These are phyloP conservation scores for Vigna unguiculata DNA, from an alignment of 306 rosid genomes.

Conservation along the genomic window DNA sequence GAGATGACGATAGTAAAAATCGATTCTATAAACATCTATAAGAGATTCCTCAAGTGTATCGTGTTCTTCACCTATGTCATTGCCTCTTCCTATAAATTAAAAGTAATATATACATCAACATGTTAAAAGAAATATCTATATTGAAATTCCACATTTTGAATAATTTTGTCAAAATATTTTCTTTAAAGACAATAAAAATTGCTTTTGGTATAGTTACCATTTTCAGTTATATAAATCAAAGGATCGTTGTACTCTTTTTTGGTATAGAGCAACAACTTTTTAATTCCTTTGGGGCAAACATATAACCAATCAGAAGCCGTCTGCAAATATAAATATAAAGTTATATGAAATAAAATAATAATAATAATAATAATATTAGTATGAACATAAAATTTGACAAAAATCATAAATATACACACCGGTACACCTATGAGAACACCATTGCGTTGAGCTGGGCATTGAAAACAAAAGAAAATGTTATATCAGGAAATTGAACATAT, in stretches of 20 bases:
- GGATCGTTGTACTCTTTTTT: conserved; percentile 58
- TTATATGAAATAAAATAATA: background rate
- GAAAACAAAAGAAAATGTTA: background rate
- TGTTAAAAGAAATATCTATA: too few species aligned
- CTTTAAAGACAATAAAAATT: too few species aligned
- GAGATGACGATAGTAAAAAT: conserved; percentile 50
- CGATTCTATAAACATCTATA: conserved; percentile 35
- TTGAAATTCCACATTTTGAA: background rate
- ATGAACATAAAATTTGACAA: too few species aligned
- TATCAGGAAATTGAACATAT: background rate
- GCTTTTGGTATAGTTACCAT: conserved; percentile 48
- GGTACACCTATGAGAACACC: conserved; percentile 57
- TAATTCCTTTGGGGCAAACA: conserved; percentile 58
- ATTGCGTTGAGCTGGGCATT: conserved; percentile 43
- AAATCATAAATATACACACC: conserved; percentile 25
- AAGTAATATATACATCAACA: too few species aligned
- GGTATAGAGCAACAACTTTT: conserved; percentile 47
- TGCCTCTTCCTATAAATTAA: conserved; percentile 49
- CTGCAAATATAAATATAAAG: conserved; percentile 35
- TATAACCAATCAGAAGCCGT: conserved; percentile 58
- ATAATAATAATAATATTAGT: background rate
- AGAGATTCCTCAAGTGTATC: conserved; percentile 49
- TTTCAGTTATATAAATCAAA: conserved; percentile 65
- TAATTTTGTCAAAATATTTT: too few species aligned
- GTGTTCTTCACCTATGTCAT: conserved; percentile 46